phyloP scores from a whole-genome alignment of 1,284 basidiomycete species.

The Ceratobasidium sp. region DNA sequence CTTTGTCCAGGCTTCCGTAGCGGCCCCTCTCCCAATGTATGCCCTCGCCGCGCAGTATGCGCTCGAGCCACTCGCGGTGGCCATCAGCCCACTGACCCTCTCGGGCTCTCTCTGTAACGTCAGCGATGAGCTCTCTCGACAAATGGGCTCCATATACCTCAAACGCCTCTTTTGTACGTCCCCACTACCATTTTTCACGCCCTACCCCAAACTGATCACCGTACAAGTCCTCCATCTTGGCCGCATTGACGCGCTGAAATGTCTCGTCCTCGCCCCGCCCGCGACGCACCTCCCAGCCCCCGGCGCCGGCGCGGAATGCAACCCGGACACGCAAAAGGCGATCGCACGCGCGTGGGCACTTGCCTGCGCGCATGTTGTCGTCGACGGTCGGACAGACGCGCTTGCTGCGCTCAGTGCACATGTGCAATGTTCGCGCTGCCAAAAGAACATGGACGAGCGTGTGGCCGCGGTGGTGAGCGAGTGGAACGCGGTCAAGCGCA shows the following conservation, averaged over 20 bases:
- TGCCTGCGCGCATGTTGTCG: constrained; percentile 17
- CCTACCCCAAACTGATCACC: no score
- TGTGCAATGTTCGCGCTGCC: constrained; percentile 21
- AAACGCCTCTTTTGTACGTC: constrained; percentile 43
- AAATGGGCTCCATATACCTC: constrained; percentile 45
- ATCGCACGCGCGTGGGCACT: constrained; percentile 32
- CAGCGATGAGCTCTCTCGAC: constrained; percentile 31
- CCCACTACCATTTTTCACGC: not conserved
- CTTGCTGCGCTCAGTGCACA: constrained; percentile 9
- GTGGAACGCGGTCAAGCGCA: constrained; percentile 39
- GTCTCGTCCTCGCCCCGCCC: constrained; percentile 39
- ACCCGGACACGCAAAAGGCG: constrained; percentile 20
- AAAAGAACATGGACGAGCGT: constrained; percentile 23
- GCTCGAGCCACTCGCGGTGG: constrained; percentile 42
- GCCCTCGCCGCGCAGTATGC: constrained; percentile 42
- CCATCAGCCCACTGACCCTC: constrained; percentile 38
- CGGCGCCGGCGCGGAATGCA: constrained; percentile 9
- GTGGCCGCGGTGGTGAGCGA: constrained; percentile 16
- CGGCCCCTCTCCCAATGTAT: constrained; percentile 35
- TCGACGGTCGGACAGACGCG: constrained; percentile 33
- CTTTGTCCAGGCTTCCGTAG: constrained; percentile 20
- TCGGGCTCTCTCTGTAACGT: constrained; percentile 37
- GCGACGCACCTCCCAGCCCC: constrained; percentile 5
- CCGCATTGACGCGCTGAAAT: constrained; percentile 45
- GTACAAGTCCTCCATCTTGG: constrained; percentile 43